Percentiles rank a stretch among this genome's conserved stretches.
These are phyloP conservation scores for Kluyveromyces aestuarii DNA, from an alignment of 805 yeast species.

Conservation along the genomic window DNA sequence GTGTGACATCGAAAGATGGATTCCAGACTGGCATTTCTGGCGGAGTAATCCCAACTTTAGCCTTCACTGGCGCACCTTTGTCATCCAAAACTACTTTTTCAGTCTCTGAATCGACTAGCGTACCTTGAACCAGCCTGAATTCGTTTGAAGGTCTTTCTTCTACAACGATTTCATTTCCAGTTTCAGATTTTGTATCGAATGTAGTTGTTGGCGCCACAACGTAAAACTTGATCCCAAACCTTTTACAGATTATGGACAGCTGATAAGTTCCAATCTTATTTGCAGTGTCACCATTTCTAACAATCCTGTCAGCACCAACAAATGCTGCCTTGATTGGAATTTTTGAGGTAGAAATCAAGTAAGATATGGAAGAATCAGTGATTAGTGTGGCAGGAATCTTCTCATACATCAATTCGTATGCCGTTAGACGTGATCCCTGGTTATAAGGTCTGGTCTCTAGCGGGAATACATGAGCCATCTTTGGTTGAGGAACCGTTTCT, in stretches of 20 bases:
- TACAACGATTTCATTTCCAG: conserved; percentile 71
- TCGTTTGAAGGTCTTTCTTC: conserved; percentile 84
- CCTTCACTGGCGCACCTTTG: conserved; percentile 26
- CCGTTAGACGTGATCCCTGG: conserved; percentile 90
- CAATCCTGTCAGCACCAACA: conserved; percentile 94
- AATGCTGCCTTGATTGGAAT: conserved; percentile 80
- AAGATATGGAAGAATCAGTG: conserved; percentile 87
- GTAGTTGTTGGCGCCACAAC: conserved; percentile 96
- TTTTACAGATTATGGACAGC: conserved; percentile 61
- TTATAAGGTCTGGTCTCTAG: conserved; percentile 94
- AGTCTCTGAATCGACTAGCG: conserved; percentile 31
- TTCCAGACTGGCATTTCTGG: conserved; percentile 85
- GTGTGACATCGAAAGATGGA: conserved; percentile 94
- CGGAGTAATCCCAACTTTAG: conserved; percentile 74
- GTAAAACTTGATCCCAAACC: conserved; percentile 64
- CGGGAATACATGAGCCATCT: conserved; percentile 67
- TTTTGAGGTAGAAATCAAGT: conserved; percentile 40
- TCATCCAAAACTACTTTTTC: conserved; percentile 18
- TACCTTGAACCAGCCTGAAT: conserved; percentile 69
- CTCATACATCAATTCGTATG: conserved; percentile 82
- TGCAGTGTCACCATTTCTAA: conserved; percentile 89
- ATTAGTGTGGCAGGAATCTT: conserved; percentile 79
- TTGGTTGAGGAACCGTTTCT: conserved; percentile 28
- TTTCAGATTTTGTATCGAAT: conserved; percentile 54
- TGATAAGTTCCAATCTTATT: conserved; percentile 95